Conservation (phyloP, 1,284 basidiomycete genomes). For the Agroathelia rolfsii region DNA sequence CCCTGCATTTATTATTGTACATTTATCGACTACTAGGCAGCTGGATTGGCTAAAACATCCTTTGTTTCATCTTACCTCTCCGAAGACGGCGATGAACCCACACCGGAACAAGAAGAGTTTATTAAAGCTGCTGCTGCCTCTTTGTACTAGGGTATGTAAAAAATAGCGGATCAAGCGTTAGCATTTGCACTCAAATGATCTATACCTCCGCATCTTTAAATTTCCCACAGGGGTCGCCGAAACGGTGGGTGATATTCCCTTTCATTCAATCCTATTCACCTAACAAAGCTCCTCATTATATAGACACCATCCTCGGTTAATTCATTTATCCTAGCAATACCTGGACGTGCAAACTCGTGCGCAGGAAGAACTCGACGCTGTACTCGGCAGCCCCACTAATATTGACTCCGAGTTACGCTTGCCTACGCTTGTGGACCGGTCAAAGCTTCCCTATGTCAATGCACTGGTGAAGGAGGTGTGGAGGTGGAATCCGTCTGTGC, state of each 20-base stretch:
- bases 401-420: no score
- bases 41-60: slow-evolving; percentile 23
- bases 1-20: neutral
- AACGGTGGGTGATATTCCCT: slow-evolving; percentile 13
- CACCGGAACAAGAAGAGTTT: slow-evolving; percentile 21
- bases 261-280: slow-evolving; percentile 14
- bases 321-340: slow-evolving; percentile 10
- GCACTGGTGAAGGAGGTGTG: slow-evolving; percentile 27
- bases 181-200: slow-evolving; percentile 4
- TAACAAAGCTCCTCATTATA: slow-evolving; percentile 12
- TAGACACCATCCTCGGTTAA: slow-evolving; percentile 11
- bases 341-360: slow-evolving; percentile 27
- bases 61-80: slow-evolving; percentile 27
- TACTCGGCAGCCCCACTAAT: slow-evolving; percentile 16
- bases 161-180: slow-evolving; percentile 14
- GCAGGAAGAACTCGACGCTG: slow-evolving; percentile 24
- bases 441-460: slow-evolving; percentile 23
- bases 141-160: slow-evolving; percentile 17
- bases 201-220: neutral
- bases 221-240: slow-evolving; percentile 23
- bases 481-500: slow-evolving; percentile 24
- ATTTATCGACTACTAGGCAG: slow-evolving; percentile 15
- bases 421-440: slow-evolving; percentile 24
- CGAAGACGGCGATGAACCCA: slow-evolving; percentile 14
- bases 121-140: slow-evolving; percentile 24